These are phyloP conservation scores for Prototheca wickerhamii DNA, from an alignment of 163 green algal genomes.

Conservation along the genomic window DNA sequence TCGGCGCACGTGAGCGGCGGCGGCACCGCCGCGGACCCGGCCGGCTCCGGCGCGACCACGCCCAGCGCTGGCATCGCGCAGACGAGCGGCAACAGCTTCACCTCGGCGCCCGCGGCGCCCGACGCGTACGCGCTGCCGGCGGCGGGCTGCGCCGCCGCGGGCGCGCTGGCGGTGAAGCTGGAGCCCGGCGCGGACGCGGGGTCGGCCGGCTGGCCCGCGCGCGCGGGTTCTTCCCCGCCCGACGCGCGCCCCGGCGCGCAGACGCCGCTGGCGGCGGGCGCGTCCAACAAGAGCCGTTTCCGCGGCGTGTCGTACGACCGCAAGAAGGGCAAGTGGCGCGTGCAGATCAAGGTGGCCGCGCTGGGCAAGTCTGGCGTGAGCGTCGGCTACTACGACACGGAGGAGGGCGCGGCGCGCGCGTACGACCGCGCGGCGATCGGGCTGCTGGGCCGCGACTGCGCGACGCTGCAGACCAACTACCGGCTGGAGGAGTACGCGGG, in stretches of 20 bases:
- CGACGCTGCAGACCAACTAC: conserved; percentile 45
- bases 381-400: conserved; percentile 63
- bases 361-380: conserved; percentile 51
- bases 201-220: too few relatives aligned
- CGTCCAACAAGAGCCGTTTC: conserved; percentile 41
- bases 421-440: conserved; percentile 64
- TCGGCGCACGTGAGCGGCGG: too few relatives aligned
- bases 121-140: too few relatives aligned
- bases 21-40: too few relatives aligned
- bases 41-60: too few relatives aligned
- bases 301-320: conserved; percentile 63
- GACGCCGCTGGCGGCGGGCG: conserved; percentile 9
- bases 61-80: too few relatives aligned
- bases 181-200: not conserved
- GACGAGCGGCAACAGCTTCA: too few relatives aligned
- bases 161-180: conserved; percentile 8
- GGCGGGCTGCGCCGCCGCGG: too few relatives aligned
- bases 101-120: too few relatives aligned
- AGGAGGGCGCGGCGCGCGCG: conserved; percentile 48
- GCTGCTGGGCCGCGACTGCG: conserved; percentile 50
- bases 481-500: conserved; percentile 36
- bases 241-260: too few relatives aligned
- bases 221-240: too few relatives aligned
- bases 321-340: conserved; percentile 70
- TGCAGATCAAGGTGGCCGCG: conserved; percentile 66